Evolutionary conservation across 257 asterid species (phyloP), one percentile per base, ranked within the genome.

Genomic region (Primulina tabacum): DNA sequence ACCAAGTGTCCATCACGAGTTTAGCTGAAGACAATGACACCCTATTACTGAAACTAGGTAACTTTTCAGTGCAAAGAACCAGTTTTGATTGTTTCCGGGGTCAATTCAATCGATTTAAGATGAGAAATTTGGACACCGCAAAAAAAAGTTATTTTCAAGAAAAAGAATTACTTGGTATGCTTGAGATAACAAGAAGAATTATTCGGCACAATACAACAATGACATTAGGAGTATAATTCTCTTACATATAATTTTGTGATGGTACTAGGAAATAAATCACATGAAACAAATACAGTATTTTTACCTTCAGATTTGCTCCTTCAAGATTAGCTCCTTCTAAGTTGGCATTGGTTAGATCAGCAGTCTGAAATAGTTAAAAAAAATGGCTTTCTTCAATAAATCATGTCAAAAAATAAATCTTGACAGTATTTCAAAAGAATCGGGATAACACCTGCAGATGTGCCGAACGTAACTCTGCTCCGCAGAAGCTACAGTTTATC

Each of bases 321-420:
- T 92, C 98, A 61, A 92, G 85, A 83, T 88, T 90, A 65, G 98
- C 97, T 77, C 97, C 98, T 85, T 92, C 97, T 81, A 92, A 82
- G 87, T 92, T 92, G 82, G 98, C 98, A 87, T 92, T 92, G 60
- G 96, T 90, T 30, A 92, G 98, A 88, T 92, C 98, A 80, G 98
- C 97, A 5, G 88, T 75, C 95, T 92, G 90, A 50, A 82, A 82
- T 74, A 70, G 68, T 52, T 38, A 74, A 50, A 47, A 47, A 71
- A 29, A 67, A 69, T 52, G 71, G 43, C 67, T 60, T 78, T 29
- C 32, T 65, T 68, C 50, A 73, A 50, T 60, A 55, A 38, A 24
- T 62, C 50, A 2, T 67, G 67, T 10, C 28, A 67, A 3, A 43
- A 43, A 43, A 2, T 12, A 60, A 53, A 64, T 33, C 34, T 29